Base-by-base conservation (phyloP, 192 early-diverging fungal species). In the Chytriomyces confervae region DNA sequence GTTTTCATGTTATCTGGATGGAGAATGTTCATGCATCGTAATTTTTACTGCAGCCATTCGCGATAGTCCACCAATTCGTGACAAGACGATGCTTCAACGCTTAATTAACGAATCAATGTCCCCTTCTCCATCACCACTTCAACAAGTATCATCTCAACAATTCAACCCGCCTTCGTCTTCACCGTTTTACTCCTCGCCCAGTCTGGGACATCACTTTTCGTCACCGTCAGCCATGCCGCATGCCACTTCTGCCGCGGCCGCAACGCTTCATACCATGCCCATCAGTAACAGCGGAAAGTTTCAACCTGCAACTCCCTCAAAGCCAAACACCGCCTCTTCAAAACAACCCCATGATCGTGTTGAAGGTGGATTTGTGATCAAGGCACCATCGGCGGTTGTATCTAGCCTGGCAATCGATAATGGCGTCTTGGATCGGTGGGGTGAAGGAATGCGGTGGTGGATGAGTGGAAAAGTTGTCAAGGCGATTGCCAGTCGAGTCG, bases 321-420 rank as follows among this genome's bases (percentile, higher is more conserved):
- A 48, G 13, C 49, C 67, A 13, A 36, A 16, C 11, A 49, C 67
- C 0, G 27, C 43, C 18, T 18, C 46, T 18, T 13, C 18, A 36
- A 69, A 69, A 46, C 67, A 60, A 13, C 36, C 36, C 3, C 36
- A 36, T 36, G 75, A 77, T 18, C 68, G 75, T 51, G 23, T 77
- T 7, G 75, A 77, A 45, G 75, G 75, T 24, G 75, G 65, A 13
- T 77, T 69, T 46, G 20, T 77, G 10, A 60, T 77, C 46, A 69
- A 69, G 23, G 75, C 46, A 11, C 65, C 75, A 24, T 48, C 47
- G 4, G 43, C 75, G 0, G 75, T 77, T 13, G 43, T 47, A 47
- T 13, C 67, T 9, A 27, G 18, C 16, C 49, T 47, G 13, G 18
- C 13, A 9, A 13, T 10, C 1, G 18, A 16, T 46, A 27, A 66